Evolutionary conservation across 495 filamentous ascomycete species (phyloP).

Genomic region (Daldinia decipiens): DNA sequence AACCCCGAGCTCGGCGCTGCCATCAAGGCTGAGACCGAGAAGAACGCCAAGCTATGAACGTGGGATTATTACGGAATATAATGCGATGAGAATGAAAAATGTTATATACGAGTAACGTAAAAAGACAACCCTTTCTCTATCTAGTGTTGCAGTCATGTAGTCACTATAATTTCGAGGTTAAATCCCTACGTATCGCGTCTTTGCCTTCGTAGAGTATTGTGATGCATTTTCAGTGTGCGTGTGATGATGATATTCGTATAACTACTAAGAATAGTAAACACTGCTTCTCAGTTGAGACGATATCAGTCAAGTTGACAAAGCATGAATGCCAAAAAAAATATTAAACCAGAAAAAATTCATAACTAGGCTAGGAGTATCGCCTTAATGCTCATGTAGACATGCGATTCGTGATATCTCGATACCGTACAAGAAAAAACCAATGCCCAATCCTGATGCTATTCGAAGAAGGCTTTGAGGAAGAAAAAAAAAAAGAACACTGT

Average conservation of each 20-base stretch:
- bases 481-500: not conserved
- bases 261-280: too few relatives aligned
- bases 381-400: conserved; percentile 4
- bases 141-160: conserved; percentile 1
- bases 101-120: conserved; percentile 24
- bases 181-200: not conserved
- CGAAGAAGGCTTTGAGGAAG: not conserved
- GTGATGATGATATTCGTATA: not conserved
- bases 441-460: not conserved
- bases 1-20: conserved; percentile 54
- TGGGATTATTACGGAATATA: not conserved
- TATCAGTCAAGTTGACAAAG: too few relatives aligned
- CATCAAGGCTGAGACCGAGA: conserved; percentile 62
- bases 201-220: not conserved
- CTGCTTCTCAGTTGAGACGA: too few relatives aligned
- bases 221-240: not conserved
- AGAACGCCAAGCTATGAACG: conserved; percentile 51
- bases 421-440: not conserved
- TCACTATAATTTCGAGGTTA: conserved; percentile 11
- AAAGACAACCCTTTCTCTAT: not conserved
- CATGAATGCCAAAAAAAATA: too few relatives aligned
- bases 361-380: not conserved
- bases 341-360: not conserved
- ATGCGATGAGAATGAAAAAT: conserved; percentile 17
- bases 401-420: conserved; percentile 2